These are phyloP conservation scores for Metschnikowia koreensis DNA, from an alignment of 805 yeast species.

Conservation along the genomic window DNA sequence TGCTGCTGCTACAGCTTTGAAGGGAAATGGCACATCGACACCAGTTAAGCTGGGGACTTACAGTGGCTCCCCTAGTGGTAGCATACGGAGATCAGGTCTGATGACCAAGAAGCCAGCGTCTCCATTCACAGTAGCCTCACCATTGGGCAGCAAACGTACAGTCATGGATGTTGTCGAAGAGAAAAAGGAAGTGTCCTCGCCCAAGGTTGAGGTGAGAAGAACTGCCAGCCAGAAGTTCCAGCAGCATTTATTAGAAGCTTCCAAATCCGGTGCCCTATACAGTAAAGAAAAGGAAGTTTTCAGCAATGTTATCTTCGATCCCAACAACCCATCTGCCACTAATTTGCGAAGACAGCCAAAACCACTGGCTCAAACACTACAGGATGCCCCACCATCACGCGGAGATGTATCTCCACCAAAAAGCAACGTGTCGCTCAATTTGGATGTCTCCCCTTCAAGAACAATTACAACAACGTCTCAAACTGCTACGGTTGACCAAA, in stretches of 20 bases:
- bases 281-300: constrained; percentile 37
- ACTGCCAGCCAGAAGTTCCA: constrained; percentile 42
- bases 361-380: neutral
- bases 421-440: neutral
- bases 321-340: constrained; percentile 31
- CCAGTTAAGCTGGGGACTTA: constrained; percentile 1
- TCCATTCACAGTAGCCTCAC: constrained; percentile 1
- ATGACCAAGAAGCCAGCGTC: constrained; percentile 8
- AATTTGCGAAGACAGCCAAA: constrained; percentile 13
- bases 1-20: constrained; percentile 34
- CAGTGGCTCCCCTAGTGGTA: constrained; percentile 20
- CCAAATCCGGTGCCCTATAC: constrained; percentile 36
- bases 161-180: constrained; percentile 12
- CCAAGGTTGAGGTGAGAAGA: constrained; percentile 2
- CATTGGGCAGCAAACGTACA: constrained; percentile 4
- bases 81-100: constrained; percentile 8
- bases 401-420: neutral
- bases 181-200: constrained; percentile 13
- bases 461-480: neutral
- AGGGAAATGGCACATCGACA: neutral
- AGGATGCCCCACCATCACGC: neutral
- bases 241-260: constrained; percentile 37
- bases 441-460: neutral
- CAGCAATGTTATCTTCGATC: constrained; percentile 41
- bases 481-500: neutral